Percentiles rank a stretch among this genome's conserved stretches.
These are phyloP conservation scores for Erodium texanum DNA, from an alignment of 441 rosid species.

Conservation along the genomic window DNA sequence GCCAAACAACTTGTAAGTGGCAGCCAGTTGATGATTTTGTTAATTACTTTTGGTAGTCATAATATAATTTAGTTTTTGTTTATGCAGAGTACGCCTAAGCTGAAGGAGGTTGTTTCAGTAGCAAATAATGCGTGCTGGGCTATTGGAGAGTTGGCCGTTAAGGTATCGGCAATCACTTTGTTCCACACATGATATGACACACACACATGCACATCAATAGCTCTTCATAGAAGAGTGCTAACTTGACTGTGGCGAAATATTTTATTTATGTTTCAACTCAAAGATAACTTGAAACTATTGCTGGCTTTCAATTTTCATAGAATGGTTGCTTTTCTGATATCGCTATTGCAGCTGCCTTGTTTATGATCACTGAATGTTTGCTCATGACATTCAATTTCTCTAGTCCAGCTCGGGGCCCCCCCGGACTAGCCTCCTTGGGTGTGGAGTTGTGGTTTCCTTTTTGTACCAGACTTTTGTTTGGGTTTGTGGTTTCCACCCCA, in stretches of 20 bases:
- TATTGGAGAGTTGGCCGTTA: conserved; percentile 90
- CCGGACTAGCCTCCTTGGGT: too few relatives aligned
- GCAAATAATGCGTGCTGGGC: conserved; percentile 99
- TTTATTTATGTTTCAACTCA: too few relatives aligned
- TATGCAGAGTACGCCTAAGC: conserved; percentile 53
- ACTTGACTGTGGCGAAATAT: not conserved
- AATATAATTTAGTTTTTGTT: conserved; percentile 14
- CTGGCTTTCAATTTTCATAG: not conserved
- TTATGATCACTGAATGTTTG: not conserved
- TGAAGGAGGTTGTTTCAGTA: conserved; percentile 71
- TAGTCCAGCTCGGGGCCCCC: too few relatives aligned
- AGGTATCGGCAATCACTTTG: conserved; percentile 35
- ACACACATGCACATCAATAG: not conserved
- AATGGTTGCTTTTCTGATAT: not conserved
- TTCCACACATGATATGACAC: not conserved
- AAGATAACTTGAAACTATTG: not conserved
- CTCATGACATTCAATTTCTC: too few relatives aligned
- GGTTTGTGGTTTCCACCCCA: too few relatives aligned
- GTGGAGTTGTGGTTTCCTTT: too few relatives aligned
- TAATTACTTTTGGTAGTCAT: conserved; percentile 9
- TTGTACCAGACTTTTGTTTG: too few relatives aligned
- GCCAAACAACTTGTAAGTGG: conserved; percentile 84
- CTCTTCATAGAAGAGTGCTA: not conserved
- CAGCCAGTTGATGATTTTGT: conserved; percentile 13
- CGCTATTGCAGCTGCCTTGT: not conserved